These are phyloP conservation scores for Amanita jacksonii DNA, from an alignment of 768 basidiomycete genomes.

Conservation along the genomic window DNA sequence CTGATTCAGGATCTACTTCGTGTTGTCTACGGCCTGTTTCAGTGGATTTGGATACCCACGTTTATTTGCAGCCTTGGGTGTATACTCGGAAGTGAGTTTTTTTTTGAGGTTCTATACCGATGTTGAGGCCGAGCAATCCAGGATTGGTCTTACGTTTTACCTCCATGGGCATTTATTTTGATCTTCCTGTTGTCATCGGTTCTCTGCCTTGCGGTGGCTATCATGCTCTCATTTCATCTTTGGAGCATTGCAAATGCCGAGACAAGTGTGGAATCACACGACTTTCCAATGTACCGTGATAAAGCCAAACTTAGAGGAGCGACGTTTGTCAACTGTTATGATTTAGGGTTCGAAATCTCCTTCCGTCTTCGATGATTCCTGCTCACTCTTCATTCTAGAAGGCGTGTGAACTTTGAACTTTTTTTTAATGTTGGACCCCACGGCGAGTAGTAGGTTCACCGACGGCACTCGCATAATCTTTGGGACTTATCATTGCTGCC, in stretches of 20 bases:
- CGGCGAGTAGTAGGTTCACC: slow-evolving; percentile 61
- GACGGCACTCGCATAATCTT: not conserved
- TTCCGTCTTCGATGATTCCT: not conserved
- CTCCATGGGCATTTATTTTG: slow-evolving; percentile 65
- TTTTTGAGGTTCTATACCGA: not conserved
- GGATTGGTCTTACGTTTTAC: slow-evolving; percentile 54
- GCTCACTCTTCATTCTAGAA: slow-evolving; percentile 21
- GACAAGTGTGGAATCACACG: slow-evolving; percentile 86
- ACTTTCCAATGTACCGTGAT: slow-evolving; percentile 69
- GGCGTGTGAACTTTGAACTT: slow-evolving; percentile 57
- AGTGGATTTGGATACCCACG: slow-evolving; percentile 53
- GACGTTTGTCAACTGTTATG: slow-evolving; percentile 84
- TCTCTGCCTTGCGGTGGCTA: slow-evolving; percentile 2
- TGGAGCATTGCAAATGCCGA: slow-evolving; percentile 67
- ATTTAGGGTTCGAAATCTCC: slow-evolving; percentile 56
- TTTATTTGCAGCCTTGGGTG: slow-evolving; percentile 49
- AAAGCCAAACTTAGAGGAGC: slow-evolving; percentile 61
- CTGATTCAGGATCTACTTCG: slow-evolving; percentile 68
- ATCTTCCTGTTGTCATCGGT: slow-evolving; percentile 26
- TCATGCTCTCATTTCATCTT: slow-evolving; percentile 69
- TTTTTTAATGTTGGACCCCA: slow-evolving; percentile 82
- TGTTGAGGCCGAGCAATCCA: too few species aligned
- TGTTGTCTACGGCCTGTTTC: slow-evolving; percentile 56
- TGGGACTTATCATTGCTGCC: not conserved
- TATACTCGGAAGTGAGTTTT: slow-evolving; percentile 30